Evolutionary conservation across 2,329 filamentous ascomycete genomes (phyloP), one percentile per base, ranked within the genome.

Genomic region (Plectosphaerella cucumerina): DNA sequence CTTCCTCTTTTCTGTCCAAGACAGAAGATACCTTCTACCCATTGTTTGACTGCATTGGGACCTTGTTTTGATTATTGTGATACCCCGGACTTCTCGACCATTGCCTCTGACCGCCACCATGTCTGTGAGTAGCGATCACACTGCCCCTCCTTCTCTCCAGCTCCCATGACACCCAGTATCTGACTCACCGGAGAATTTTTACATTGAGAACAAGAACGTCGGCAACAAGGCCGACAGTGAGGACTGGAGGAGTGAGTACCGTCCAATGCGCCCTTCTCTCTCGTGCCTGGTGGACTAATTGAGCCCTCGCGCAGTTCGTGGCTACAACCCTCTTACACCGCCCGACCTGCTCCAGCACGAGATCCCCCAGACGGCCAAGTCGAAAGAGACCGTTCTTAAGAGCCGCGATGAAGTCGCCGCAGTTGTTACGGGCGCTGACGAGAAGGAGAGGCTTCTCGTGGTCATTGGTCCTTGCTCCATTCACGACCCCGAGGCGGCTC

Each of bases 391-490:
- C 4, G 85, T 87, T 33, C 64, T 85, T 48, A 63, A 76, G 55
- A 78, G 81, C 54, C 82, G 84, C 41, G 78, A 84, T 49, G 82
- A 90, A 65, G 78, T 80, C 26, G 80, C 81, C 48, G 81, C 82
- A n/a, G 73, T 90, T 21, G 84, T 91, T 64, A 86, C 85, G 55
- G 84, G 81, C 56, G 81, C 73, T 33, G 82, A 87, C 50, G 72
- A 78, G 56, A 82, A 86, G 59, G 66, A 79, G 48, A 74, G 81
- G 42, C 71, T 84, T 50, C 74, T 84, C 41, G 78, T 99, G 57
- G 86, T 97, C 64, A 85, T 97, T 57, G 94, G 94, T 1, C 94
- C 94, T 22, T 99, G 94, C 79, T 96, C 90, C 21, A 96, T 99
- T 70, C 94, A 99, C 76, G 94, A 99, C 68, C 93, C 94, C 17